Evolutionary conservation across 108 stramenopile genomes (phyloP), one percentile per base, ranked within the genome.

Genomic region (Pseudonitzschia multiseries): DNA sequence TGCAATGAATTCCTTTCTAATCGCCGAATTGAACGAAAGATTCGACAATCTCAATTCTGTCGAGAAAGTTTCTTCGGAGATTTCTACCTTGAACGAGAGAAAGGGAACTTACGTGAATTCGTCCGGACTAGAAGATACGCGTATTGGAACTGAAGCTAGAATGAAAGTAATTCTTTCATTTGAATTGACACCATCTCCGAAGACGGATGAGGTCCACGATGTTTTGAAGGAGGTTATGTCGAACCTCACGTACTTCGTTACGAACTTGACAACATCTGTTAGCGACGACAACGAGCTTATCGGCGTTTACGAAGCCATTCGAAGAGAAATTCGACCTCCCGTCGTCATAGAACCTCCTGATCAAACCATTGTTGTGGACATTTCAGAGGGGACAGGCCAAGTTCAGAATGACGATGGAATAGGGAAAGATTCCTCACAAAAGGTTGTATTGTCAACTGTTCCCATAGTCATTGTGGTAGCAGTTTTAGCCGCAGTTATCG

Each of bases 161-260:
- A 81, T 76, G 69, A 56, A 74, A 56, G 67, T 87, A 14, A 77
- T 71, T n/a, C 61, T 87, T 9, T 76, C 75, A 9, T 87, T 87
- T 67, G 65, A 74, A 24, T 66, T 50, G 17, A 70, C 75, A 27
- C 86, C 86, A 41, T 81, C 86, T 8, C 86, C 86, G 8, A n/a
- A 53, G 41, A 50, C 20, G 0, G 65, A 57, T 17, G 71, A 70
- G 21, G 68, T 83, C 1, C 65, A 74, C 6, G 32, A 57, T 15
- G 29, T 41, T 18, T 42, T 74, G 21, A 51, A 29, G 56, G 10
- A 40, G 3, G 40, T 77, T 31, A 82, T 77, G 70, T 46, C 69
- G 1, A 56, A 85, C 64, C 54, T 85, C 14, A 61, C 57, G 12
- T 53, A 73, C 57, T 79, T 85, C 41, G 68, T 85, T 1, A 67